Conservation (phyloP, 1,284 basidiomycete genomes). For the Cutaneotrichosporon arboriforme region DNA sequence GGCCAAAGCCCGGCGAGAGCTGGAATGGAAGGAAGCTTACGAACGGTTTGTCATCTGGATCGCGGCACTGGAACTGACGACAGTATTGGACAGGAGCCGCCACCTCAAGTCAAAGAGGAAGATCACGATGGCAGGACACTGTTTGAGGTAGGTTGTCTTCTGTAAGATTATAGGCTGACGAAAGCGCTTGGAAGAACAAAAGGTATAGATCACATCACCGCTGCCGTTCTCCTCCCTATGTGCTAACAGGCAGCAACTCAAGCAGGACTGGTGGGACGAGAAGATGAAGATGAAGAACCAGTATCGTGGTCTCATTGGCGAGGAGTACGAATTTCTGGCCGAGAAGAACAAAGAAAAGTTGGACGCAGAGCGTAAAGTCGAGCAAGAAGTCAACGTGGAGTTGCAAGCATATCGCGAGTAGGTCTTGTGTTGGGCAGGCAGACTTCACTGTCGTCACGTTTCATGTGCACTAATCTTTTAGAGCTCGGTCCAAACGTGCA, state of each 20-base stretch:
- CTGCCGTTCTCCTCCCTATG: no score
- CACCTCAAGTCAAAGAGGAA: slow-evolving; percentile 59
- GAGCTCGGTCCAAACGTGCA: neutral
- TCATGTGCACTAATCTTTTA: neutral
- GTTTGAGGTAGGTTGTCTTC: slow-evolving; percentile 63
- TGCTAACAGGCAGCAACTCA: slow-evolving; percentile 56
- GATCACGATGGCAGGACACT: slow-evolving; percentile 74
- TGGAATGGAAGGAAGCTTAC: slow-evolving; percentile 90
- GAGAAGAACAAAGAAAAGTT: slow-evolving; percentile 69
- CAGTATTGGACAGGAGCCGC: slow-evolving; percentile 80
- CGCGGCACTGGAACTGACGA: neutral
- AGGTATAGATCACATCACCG: slow-evolving; percentile 55
- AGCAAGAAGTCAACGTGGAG: slow-evolving; percentile 67
- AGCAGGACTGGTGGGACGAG: slow-evolving; percentile 92
- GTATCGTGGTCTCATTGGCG: slow-evolving; percentile 81
- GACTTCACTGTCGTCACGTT: no score
- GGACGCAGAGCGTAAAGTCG: slow-evolving; percentile 66
- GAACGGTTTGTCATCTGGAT: slow-evolving; percentile 57
- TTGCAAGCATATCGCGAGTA: slow-evolving; percentile 13
- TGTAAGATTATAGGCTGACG: slow-evolving; percentile 46
- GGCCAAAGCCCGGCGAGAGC: slow-evolving; percentile 67
- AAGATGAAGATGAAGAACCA: slow-evolving; percentile 88
- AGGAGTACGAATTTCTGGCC: slow-evolving; percentile 82
- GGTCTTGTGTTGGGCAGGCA: neutral
- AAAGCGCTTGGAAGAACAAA: slow-evolving; percentile 54